A percentile compares a stretch with the other conserved stretches of the same genome.
Evolutionary conservation across 352 stramenopile genomes (phyloP).

Genomic region (Globisporangium parvum): DNA sequence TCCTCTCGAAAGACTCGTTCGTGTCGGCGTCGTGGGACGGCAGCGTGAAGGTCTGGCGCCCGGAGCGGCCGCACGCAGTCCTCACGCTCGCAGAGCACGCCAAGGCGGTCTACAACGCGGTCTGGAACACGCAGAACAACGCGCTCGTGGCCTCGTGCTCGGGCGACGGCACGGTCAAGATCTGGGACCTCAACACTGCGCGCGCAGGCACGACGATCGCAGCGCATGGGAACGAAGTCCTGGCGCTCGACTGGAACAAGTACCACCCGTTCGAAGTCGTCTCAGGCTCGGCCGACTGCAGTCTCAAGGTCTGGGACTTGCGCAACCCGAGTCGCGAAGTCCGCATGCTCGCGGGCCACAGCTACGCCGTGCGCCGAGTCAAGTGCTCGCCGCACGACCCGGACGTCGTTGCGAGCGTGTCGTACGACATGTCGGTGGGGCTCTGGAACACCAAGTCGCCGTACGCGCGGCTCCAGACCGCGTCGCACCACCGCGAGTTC

Average conservation of each 20-base stretch:
- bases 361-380: slow-evolving; percentile 74
- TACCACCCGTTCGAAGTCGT: slow-evolving; percentile 88
- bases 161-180: slow-evolving; percentile 62
- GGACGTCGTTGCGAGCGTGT: slow-evolving; percentile 76
- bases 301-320: slow-evolving; percentile 86
- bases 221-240: slow-evolving; percentile 80
- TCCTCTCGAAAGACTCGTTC: slow-evolving; percentile 85
- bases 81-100: slow-evolving; percentile 75
- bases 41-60: slow-evolving; percentile 85
- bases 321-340: slow-evolving; percentile 64
- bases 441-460: slow-evolving; percentile 84
- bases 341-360: slow-evolving; percentile 68
- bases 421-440: slow-evolving; percentile 89
- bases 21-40: slow-evolving; percentile 84
- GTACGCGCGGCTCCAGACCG: slow-evolving; percentile 70
- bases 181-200: slow-evolving; percentile 71
- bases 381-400: slow-evolving; percentile 84
- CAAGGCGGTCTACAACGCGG: slow-evolving; percentile 74
- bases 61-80: slow-evolving; percentile 60
- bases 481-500: slow-evolving; percentile 84
- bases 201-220: slow-evolving; percentile 51
- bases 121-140: slow-evolving; percentile 81
- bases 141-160: slow-evolving; percentile 71
- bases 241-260: slow-evolving; percentile 91
- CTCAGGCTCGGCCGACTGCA: slow-evolving; percentile 77